Evolutionary conservation across 306 rosid species (phyloP).

Genomic region (Vigna mungo): DNA sequence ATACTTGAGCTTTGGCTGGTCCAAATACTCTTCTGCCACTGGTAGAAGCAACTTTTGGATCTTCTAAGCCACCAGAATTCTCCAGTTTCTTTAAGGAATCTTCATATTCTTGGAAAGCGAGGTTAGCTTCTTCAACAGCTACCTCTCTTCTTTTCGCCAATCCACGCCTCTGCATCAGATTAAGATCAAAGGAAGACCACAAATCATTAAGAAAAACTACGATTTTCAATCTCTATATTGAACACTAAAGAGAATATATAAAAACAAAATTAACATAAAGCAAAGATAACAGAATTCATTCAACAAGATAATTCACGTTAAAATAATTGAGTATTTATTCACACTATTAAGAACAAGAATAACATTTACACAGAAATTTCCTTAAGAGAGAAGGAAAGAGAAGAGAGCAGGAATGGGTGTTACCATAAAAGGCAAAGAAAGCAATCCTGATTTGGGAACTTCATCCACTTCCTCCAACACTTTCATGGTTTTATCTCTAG

Average conservation of each 20-base stretch:
- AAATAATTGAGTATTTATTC: background rate
- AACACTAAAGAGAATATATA: background rate
- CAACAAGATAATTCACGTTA: background rate
- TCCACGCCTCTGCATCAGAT: conserved; percentile 73
- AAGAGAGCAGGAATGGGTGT: too few species aligned
- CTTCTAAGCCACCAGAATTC: conserved; percentile 58
- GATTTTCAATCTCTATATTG: conserved; percentile 22
- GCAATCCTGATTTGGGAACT: too few species aligned
- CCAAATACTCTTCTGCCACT: conserved; percentile 92
- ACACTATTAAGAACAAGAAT: conserved; percentile 24
- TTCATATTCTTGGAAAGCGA: conserved; percentile 73
- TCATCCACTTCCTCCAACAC: too few species aligned
- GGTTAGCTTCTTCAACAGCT: conserved; percentile 80
- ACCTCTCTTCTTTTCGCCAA: conserved; percentile 77
- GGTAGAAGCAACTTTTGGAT: conserved; percentile 46
- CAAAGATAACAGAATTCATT: background rate
- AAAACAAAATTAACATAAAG: background rate
- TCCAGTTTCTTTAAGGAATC: conserved; percentile 66
- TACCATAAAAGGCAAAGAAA: too few species aligned
- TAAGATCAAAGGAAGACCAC: conserved; percentile 36
- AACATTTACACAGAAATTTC: conserved; percentile 8
- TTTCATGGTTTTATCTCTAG: too few species aligned
- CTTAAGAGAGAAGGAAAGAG: too few species aligned
- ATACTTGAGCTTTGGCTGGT: conserved; percentile 54
- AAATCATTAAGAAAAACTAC: conserved; percentile 34